Evolutionary conservation across 1,284 basidiomycete genomes (phyloP).

Genomic region (Volvariella surrecta): DNA sequence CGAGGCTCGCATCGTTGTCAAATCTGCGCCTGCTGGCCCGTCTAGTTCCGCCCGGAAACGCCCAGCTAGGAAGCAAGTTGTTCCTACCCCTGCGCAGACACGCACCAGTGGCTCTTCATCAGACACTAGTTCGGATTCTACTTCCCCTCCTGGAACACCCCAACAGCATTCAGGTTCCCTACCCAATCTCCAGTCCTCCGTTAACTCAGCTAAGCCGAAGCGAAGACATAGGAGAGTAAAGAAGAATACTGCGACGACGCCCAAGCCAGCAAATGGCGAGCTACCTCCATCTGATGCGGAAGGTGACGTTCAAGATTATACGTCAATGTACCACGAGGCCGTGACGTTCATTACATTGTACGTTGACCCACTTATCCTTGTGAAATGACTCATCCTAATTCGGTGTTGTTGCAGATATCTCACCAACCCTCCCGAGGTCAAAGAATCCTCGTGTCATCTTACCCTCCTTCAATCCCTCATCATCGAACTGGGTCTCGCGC

Average conservation of each 20-base stretch:
- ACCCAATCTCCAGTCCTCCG: slow-evolving; percentile 2
- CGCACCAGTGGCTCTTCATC: no score
- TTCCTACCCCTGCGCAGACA: no score
- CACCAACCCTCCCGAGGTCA: slow-evolving; percentile 38
- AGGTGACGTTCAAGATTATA: slow-evolving; percentile 27
- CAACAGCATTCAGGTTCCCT: no score
- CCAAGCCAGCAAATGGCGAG: slow-evolving; percentile 11
- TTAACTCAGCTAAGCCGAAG: neutral
- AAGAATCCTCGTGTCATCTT: slow-evolving; percentile 34
- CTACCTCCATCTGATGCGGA: slow-evolving; percentile 45
- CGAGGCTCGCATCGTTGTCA: no score
- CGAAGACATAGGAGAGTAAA: neutral
- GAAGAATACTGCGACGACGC: neutral
- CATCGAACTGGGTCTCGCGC: slow-evolving; percentile 45
- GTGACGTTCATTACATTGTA: slow-evolving; percentile 43
- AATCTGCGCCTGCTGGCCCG: no score
- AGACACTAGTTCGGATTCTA: no score
- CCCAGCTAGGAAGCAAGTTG: no score
- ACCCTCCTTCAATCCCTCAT: slow-evolving; percentile 45
- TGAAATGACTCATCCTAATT: slow-evolving; percentile 3
- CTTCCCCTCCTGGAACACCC: no score
- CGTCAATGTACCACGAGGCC: slow-evolving; percentile 40
- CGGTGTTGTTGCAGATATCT: slow-evolving; percentile 33
- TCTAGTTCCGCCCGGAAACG: no score
- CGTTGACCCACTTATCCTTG: slow-evolving; percentile 14